Conservation (phyloP, 2,329 filamentous ascomycete genomes). For the Neoascochyta sp. region DNA sequence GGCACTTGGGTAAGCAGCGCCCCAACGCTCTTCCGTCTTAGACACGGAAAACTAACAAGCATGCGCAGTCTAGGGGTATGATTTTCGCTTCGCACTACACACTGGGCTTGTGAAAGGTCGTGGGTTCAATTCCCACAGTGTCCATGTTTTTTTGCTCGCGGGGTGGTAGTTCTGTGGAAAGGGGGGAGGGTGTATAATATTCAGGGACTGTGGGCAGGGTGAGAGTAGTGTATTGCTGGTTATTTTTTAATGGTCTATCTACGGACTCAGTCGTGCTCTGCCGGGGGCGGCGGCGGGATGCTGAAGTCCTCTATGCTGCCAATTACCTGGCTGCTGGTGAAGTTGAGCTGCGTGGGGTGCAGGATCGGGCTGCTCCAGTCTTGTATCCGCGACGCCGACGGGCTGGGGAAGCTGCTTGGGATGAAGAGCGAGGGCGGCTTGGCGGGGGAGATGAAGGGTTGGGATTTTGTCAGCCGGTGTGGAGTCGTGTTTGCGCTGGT, state of each 20-base stretch:
- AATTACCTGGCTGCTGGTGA: slow-evolving; percentile 13
- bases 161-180: too few species aligned
- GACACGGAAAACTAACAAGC: not conserved
- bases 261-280: slow-evolving; percentile 6
- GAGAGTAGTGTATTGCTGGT: not conserved
- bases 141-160: slow-evolving; percentile 6
- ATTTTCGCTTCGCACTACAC: slow-evolving; percentile 10
- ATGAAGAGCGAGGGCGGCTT: slow-evolving; percentile 32
- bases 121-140: slow-evolving; percentile 14
- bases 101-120: slow-evolving; percentile 9
- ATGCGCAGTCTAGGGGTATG: slow-evolving; percentile 7
- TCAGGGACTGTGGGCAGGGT: too few species aligned
- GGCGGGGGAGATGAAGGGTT: slow-evolving; percentile 17
- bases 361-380: slow-evolving; percentile 27
- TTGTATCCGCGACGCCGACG: slow-evolving; percentile 14
- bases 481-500: slow-evolving; percentile 23
- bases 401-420: slow-evolving; percentile 34
- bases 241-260: not conserved
- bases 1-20: slow-evolving; percentile 3
- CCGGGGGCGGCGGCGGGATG: slow-evolving; percentile 30
- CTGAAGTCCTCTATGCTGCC: slow-evolving; percentile 32
- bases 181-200: too few species aligned
- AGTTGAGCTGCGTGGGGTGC: slow-evolving; percentile 9
- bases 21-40: too few species aligned
- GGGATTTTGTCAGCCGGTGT: slow-evolving; percentile 16